A percentile compares a stretch with the other conserved stretches of the same genome.
Evolutionary conservation across 768 basidiomycete genomes (phyloP).

Genomic region (Sutorius australiensis): DNA sequence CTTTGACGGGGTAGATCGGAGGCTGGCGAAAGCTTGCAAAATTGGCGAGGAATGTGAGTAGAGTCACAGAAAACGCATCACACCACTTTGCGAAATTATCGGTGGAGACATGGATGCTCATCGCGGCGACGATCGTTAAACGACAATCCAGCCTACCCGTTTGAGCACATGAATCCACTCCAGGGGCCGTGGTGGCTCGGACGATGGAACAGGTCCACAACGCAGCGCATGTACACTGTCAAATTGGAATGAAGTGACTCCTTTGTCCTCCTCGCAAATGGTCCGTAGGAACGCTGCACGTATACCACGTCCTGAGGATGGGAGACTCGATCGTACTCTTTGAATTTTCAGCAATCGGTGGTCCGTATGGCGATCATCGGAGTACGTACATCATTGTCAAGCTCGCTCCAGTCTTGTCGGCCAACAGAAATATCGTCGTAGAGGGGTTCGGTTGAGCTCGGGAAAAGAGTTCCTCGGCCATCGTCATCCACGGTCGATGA

Average conservation of each 20-base stretch:
- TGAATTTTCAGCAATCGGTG: not conserved
- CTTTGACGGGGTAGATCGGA: not conserved
- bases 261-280: not conserved
- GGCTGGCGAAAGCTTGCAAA: conserved; percentile 21
- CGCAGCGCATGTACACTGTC: conserved; percentile 11
- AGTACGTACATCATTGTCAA: not conserved
- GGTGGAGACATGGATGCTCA: conserved; percentile 38
- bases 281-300: not conserved
- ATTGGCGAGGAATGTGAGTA: conserved; percentile 54
- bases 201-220: conserved; percentile 14
- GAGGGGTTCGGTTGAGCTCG: no score
- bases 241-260: not conserved
- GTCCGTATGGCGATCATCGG: not conserved
- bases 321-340: not conserved
- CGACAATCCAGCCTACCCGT: not conserved
- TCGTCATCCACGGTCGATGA: no score
- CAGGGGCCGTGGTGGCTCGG: not conserved
- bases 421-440: no score
- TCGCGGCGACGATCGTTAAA: not conserved
- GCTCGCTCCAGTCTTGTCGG: not conserved
- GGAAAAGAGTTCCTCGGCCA: no score
- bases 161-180: no score
- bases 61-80: conserved; percentile 34
- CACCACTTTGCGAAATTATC: conserved; percentile 44
- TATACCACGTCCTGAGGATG: not conserved